Percentiles rank a stretch among this genome's conserved stretches.
phyloP scores from a whole-genome alignment of 78 protist species.

The Fonticula alba region DNA sequence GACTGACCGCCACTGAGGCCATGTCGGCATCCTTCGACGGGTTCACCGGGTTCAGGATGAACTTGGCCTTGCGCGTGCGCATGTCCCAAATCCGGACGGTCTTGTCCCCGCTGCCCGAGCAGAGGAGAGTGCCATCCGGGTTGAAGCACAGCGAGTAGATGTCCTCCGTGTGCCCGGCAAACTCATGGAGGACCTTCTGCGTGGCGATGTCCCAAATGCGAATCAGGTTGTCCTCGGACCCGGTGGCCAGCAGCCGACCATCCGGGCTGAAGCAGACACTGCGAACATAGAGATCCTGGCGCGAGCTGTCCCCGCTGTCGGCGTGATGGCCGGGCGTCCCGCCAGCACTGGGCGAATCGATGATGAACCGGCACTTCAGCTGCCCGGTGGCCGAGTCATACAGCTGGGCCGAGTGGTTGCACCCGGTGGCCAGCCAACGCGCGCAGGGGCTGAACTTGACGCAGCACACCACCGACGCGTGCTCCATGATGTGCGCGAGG shows the following conservation, averaged over 20 bases:
- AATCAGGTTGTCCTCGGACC: slow-evolving; percentile 47
- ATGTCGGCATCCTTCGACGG: slow-evolving; percentile 57
- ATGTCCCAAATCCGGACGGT: slow-evolving; percentile 58
- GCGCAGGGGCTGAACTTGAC: slow-evolving; percentile 54
- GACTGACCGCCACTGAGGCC: slow-evolving; percentile 58
- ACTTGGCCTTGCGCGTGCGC: slow-evolving; percentile 19
- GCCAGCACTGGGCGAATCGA: no score
- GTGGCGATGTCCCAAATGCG: slow-evolving; percentile 33
- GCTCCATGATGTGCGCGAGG: slow-evolving; percentile 27
- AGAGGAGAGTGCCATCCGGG: slow-evolving; percentile 47
- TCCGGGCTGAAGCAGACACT: slow-evolving; percentile 73
- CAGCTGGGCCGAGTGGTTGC: slow-evolving; percentile 59
- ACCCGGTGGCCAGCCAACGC: slow-evolving; percentile 59
- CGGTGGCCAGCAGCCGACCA: slow-evolving; percentile 42
- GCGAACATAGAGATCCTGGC: slow-evolving; percentile 46
- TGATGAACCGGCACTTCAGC: slow-evolving; percentile 18
- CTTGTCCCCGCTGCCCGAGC: slow-evolving; percentile 66
- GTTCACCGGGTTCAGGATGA: no score
- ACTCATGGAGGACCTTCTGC: slow-evolving; percentile 15
- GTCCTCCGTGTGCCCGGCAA: slow-evolving; percentile 57
- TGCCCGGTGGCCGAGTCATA: slow-evolving; percentile 59
- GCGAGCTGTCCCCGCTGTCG: slow-evolving; percentile 34
- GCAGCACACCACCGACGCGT: slow-evolving; percentile 64
- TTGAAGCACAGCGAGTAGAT: slow-evolving; percentile 67
- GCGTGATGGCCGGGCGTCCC: slow-evolving; percentile 8